These are phyloP conservation scores for Penicillium sp. DNA, from an alignment of 2,329 filamentous ascomycete genomes.

Conservation along the genomic window DNA sequence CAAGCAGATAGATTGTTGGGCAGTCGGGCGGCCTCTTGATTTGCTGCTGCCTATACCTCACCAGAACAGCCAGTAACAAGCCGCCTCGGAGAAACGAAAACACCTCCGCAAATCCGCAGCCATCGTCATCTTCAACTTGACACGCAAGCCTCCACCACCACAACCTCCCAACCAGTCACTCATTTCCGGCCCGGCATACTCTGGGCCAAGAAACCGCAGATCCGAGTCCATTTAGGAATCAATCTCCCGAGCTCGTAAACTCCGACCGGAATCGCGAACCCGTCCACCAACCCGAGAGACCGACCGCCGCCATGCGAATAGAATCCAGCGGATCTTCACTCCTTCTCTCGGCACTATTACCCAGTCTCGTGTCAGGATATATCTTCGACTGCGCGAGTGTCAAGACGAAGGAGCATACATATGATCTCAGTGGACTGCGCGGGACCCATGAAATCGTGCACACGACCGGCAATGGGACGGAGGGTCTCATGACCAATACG, in stretches of 20 bases:
- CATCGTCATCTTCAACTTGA: conserved; percentile 15
- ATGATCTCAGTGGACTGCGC: conserved; percentile 39
- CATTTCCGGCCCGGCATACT: not conserved
- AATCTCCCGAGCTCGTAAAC: not conserved
- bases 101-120: conserved; percentile 20
- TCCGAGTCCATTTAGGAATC: not conserved
- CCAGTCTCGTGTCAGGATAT: conserved; percentile 30
- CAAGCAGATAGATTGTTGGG: not conserved
- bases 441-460: conserved; percentile 40
- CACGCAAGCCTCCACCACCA: not conserved
- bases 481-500: conserved; percentile 31
- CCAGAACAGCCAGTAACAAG: conserved; percentile 4
- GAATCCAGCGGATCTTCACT: conserved; percentile 24
- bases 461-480: conserved; percentile 23
- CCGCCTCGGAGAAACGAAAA: conserved; percentile 31
- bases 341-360: conserved; percentile 28
- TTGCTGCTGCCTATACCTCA: not conserved
- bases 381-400: conserved; percentile 42
- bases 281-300: not conserved
- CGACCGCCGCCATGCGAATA: conserved; percentile 34
- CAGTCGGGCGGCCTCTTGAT: not conserved
- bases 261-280: not conserved
- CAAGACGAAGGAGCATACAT: conserved; percentile 37
- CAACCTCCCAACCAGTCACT: not conserved
- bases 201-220: not conserved